Evolutionary conservation across 192 early-diverging fungal genomes (phyloP), one percentile per base, ranked within the genome.

Genomic region (Podochytrium sp.): DNA sequence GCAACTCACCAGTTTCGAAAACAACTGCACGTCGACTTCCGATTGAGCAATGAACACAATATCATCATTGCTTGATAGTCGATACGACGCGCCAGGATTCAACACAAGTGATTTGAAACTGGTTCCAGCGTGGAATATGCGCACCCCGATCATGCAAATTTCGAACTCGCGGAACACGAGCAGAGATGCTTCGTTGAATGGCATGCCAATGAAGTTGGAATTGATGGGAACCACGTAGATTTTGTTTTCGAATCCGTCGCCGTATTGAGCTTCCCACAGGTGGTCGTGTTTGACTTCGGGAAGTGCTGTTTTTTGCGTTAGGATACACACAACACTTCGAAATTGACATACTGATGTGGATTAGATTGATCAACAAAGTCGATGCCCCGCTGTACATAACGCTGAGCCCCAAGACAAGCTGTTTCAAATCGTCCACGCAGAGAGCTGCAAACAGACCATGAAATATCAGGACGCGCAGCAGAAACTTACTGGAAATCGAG

Each of bases 251-350:
- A 80, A 84, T 0, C 90, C 90, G 63, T 92, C 91, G 69, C 86
- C 89, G 62, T 91, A 92, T 49, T 90, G 87, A 5, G 89, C 86
- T 58, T 85, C 76, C 91, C 91, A 92, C 0, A 85, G 81, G 41
- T 87, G 81, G 32, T 86, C 77, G 71, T 89, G 90, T 33, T 65
- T 20, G 16, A 57, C 49, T 43, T 74, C 60, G 80, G 81, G 33
- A 76, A 50, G 32, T 77, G 89, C 73, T 86, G 78, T n/a, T 76
- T 77, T 20, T n/a, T 16, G 2, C 1, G 33, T 65, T 30, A 41
- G 41, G 2, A 68, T 6, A 3, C 41, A 41, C 55, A 23, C 7
- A 57, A 57, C 29, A 10, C 7, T 7, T 7, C 7, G 16, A 29
- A 35, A 30, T 59, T 27, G 27, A 52, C 56, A 56, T 33, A 41